These are phyloP conservation scores for Niveomyces coronatus DNA, from an alignment of 2,329 filamentous ascomycete species.

Conservation along the genomic window DNA sequence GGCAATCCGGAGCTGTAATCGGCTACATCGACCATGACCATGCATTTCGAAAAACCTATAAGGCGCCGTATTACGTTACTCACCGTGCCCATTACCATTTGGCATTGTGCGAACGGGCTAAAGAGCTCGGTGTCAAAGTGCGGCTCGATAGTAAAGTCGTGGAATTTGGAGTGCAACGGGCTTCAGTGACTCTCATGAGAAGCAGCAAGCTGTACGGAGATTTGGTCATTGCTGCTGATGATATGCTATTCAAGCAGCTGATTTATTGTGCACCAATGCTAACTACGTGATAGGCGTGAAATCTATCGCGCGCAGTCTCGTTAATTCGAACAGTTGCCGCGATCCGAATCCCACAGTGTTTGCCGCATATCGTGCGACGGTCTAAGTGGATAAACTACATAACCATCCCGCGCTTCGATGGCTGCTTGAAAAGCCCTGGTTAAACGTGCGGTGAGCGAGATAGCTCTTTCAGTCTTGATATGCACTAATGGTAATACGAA, in stretches of 20 bases:
- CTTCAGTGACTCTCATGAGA: too few species aligned
- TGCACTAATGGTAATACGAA: too few species aligned
- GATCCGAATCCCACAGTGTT: conserved; percentile 24
- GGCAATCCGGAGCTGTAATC: conserved; percentile 19
- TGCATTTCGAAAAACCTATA: not conserved
- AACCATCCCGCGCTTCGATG: conserved; percentile 23
- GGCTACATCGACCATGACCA: conserved; percentile 16
- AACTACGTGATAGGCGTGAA: too few species aligned
- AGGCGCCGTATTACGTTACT: not conserved
- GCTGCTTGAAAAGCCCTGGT: conserved; percentile 26
- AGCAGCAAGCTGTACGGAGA: too few species aligned
- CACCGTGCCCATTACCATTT: not conserved
- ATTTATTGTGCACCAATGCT: too few species aligned
- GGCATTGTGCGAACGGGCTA: not conserved
- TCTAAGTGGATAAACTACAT: conserved; percentile 27
- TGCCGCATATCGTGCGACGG: conserved; percentile 30
- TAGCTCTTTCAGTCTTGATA: too few species aligned
- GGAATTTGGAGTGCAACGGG: too few species aligned
- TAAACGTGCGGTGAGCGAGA: conserved; percentile 30
- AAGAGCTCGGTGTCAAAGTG: not conserved
- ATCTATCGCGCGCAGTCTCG: not conserved
- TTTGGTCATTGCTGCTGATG: conserved; percentile 27
- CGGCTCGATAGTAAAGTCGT: not conserved
- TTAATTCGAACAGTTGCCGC: not conserved
- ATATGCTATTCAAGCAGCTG: too few species aligned